Conservation (phyloP, 2,329 filamentous ascomycete species). For the Cladosporium sp. region DNA sequence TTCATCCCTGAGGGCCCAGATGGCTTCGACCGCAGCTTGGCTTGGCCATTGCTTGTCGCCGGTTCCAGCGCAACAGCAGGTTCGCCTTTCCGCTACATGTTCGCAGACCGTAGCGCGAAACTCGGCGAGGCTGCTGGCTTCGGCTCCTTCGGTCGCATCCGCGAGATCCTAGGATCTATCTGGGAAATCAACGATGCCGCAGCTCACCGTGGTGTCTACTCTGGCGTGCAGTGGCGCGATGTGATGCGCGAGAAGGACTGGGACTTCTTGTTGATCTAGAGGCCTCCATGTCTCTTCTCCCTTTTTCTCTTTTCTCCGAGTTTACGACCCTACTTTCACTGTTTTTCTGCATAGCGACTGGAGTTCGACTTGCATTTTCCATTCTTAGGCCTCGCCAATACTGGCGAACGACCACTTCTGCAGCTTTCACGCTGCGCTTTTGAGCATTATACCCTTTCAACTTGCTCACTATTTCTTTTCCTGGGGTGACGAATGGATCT, state of each 20-base stretch:
- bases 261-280: conserved; percentile 84
- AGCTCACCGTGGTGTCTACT: conserved; percentile 45
- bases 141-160: conserved; percentile 82
- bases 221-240: conserved; percentile 88
- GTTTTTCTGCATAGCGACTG: conserved; percentile 29
- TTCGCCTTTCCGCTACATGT: conserved; percentile 72
- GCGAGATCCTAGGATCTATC: conserved; percentile 72
- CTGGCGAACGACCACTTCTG: not conserved
- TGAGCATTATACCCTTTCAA: conserved; percentile 20
- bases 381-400: not conserved
- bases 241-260: conserved; percentile 87
- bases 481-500: conserved; percentile 7
- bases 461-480: conserved; percentile 12
- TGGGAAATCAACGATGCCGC: conserved; percentile 72
- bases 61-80: conserved; percentile 70
- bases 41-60: conserved; percentile 88
- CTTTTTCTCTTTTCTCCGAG: not conserved
- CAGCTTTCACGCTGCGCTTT: conserved; percentile 8
- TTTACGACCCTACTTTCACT: conserved; percentile 1
- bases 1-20: conserved; percentile 75
- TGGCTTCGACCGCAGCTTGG: conserved; percentile 84
- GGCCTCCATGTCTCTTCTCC: not conserved
- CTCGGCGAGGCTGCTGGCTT: conserved; percentile 74
- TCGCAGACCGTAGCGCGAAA: conserved; percentile 68
- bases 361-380: conserved; percentile 18